Evolutionary conservation across 768 basidiomycete genomes (phyloP).

Genomic region (Tylopilus subfusipes): DNA sequence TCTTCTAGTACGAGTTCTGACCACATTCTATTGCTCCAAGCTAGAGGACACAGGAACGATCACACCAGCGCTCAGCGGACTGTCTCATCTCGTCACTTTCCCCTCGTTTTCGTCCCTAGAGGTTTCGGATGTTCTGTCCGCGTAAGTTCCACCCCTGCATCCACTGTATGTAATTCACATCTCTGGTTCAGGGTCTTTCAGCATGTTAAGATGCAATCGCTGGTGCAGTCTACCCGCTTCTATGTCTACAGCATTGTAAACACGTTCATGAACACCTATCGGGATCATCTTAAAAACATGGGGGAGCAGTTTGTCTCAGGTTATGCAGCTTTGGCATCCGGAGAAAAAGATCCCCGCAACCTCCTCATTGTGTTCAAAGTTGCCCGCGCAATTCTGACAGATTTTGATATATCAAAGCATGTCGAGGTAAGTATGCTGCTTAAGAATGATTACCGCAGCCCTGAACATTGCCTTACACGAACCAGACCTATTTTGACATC

Average conservation of each 20-base stretch:
- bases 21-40: slow-evolving; percentile 80
- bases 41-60: slow-evolving; percentile 83
- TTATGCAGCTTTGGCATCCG: slow-evolving; percentile 81
- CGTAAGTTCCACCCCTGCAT: slow-evolving; percentile 42
- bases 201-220: slow-evolving; percentile 76
- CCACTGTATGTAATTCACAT: background rate
- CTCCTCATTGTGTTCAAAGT: slow-evolving; percentile 87
- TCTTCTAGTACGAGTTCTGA: slow-evolving; percentile 72
- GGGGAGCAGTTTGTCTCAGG: slow-evolving; percentile 68
- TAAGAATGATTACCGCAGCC: background rate
- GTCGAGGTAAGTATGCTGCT: slow-evolving; percentile 63
- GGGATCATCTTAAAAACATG: slow-evolving; percentile 64
- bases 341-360: slow-evolving; percentile 97
- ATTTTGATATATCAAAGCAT: slow-evolving; percentile 74
- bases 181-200: slow-evolving; percentile 55
- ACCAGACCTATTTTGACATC: slow-evolving; percentile 86
- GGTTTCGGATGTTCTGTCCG: slow-evolving; percentile 51
- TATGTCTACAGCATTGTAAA: slow-evolving; percentile 81
- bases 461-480: background rate
- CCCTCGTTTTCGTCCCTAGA: slow-evolving; percentile 65
- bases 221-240: slow-evolving; percentile 81
- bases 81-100: slow-evolving; percentile 60
- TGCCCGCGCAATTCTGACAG: slow-evolving; percentile 77
- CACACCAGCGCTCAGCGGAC: slow-evolving; percentile 75
- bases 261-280: slow-evolving; percentile 38